Evolutionary conservation across 768 basidiomycete species (phyloP), one percentile per base, ranked within the genome.

Genomic region (Artomyces pyxidatus): DNA sequence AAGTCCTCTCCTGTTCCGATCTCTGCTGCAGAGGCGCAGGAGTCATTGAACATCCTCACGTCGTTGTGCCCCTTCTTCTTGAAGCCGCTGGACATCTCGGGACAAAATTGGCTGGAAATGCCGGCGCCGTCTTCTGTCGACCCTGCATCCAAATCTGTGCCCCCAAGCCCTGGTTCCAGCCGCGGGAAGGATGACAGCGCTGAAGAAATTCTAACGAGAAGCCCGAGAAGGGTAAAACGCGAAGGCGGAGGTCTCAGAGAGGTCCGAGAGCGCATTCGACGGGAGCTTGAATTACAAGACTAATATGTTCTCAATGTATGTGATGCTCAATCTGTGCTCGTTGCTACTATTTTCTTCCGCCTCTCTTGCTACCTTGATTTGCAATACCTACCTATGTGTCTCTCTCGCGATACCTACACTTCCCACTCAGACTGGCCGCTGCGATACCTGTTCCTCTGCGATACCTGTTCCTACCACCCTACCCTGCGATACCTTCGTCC

Each of bases 1-100:
- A 89, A 90, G 65, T 89, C 87, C 0, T 88, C 87, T 0, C 81
- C 84, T 1, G 81, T 90, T 6, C 87, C 88, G 7, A 78, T 88
- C 53, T 90, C 88, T 17, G 65, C 71, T 23, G 81, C 83, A 9
- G 88, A 91, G 64, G 87, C 88, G 1, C 76, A 73, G 40, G 86
- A 90, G 59, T 88, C 86, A 2, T 62, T 91, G 40, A 66, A 67
- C 22, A 71, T 91, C 63, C 71, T 91, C 44, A 70, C 74, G 16
- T 71, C 73, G 37, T 67, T 89, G 11, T 90, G 88, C 59, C 87
- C 88, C 1, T 91, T 90, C 68, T 91, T 90, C 71, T 64, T 91
- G 45, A 79, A 73, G 59, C 72, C 69, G 49, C 69, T 89, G 6
- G 70, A 75, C 49, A 74, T 89, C 19, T 75, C 68, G 10, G 77